Evolutionary conservation across 1,284 basidiomycete genomes (phyloP), one percentile per base, ranked within the genome.

Genomic region (Apiotrichum brassicae): DNA sequence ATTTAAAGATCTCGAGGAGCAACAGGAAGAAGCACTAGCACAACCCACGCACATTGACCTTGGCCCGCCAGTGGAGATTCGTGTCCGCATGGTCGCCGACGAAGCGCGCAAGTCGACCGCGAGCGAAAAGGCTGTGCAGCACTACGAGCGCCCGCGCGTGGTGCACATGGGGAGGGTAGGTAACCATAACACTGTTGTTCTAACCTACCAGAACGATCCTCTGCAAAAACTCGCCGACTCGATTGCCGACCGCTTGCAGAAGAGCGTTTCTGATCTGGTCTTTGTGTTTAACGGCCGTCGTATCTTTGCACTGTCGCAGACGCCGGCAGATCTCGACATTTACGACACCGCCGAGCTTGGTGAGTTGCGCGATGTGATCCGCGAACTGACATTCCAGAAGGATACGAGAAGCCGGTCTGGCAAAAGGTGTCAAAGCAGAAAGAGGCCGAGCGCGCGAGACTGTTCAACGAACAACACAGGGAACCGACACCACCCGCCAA

Each of bases 51-150:
- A n/a, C n/a, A n/a, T n/a, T n/a, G n/a, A n/a, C n/a, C n/a, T n/a
- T n/a, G n/a, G n/a, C n/a, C n/a, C n/a, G n/a, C n/a, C n/a, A n/a
- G n/a, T n/a, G n/a, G n/a, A n/a, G n/a, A 54, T 70, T 38, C 50
- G 49, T 1, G 53, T 69, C 4, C 23, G 40, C 14, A 69, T 71
- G 66, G 56, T 64, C 14, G 58, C 56, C 2, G 63, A 66, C 40
- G 60, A 61, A 0, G 57, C 53, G 14, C 53, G 53, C 23, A 37
- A 23, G 49, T 35, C 32, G 40, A 30, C 13, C 49, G 54, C 23
- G 0, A 60, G 62, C 36, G 49, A 52, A n/a, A 53, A 46, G 8
- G 65, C 65, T 4, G 48, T 66, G 4, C 41, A 50, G 18, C 45
- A 54, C 19, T 69, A 59, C 39, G 58, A 65, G 51, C 61, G 58